Conservation (phyloP, 2,329 filamentous ascomycete species). For the Botrytis cinerea region DNA sequence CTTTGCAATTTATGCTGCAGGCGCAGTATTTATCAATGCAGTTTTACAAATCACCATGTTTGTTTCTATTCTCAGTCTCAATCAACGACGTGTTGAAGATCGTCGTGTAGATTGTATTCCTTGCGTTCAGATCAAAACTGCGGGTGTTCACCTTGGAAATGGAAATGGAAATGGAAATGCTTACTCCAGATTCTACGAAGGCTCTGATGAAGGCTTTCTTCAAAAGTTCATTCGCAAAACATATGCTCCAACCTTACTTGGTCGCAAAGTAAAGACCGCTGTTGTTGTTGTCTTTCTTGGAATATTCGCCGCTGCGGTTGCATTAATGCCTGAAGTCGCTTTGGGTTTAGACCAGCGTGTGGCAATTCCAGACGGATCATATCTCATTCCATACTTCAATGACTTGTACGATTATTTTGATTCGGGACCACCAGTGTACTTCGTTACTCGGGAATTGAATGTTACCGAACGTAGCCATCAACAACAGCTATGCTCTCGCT, state of each 20-base stretch:
- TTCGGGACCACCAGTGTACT: conserved; percentile 91
- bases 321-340: conserved; percentile 79
- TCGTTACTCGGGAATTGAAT: conserved; percentile 82
- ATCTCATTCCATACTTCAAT: conserved; percentile 94
- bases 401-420: conserved; percentile 93
- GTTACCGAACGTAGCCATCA: conserved; percentile 74
- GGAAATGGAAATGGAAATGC: conserved; percentile 64
- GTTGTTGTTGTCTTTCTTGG: conserved; percentile 83
- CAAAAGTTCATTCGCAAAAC: conserved; percentile 87
- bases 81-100: conserved; percentile 87
- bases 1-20: conserved; percentile 94
- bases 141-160: conserved; percentile 64
- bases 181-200: conserved; percentile 43
- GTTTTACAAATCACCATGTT: conserved; percentile 98
- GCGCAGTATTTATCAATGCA: conserved; percentile 95
- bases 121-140: conserved; percentile 78
- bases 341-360: conserved; percentile 93
- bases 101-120: conserved; percentile 90
- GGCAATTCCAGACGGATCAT: conserved; percentile 89
- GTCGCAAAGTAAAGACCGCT: conserved; percentile 74
- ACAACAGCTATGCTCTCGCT: conserved; percentile 84
- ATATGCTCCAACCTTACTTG: conserved; percentile 81
- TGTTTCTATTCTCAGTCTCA: conserved; percentile 84
- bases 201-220: conserved; percentile 78
- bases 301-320: conserved; percentile 80